Base-by-base conservation (phyloP, 352 stramenopile genomes). In the Blastocystis sp. region DNA sequence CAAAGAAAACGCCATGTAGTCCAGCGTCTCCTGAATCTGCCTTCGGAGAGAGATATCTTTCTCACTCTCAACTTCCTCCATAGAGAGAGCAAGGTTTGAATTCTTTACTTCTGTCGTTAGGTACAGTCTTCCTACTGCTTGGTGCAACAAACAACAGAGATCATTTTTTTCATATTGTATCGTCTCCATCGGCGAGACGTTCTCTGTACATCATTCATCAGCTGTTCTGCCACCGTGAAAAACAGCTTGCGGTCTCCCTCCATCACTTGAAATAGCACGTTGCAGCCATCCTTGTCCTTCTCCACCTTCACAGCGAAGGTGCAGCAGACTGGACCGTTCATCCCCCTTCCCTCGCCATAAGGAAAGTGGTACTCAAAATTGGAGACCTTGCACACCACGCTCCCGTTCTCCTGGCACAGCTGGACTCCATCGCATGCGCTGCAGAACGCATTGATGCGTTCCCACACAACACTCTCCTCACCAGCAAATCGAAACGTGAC, bases 1-100 rank as follows among this genome's bases (percentile, higher is more conserved):
- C n/a, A 56, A 64, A 24, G 73, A 20, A 47, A 85, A 85, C 3
- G 73, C 34, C 73, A 85, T 85, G 73, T 85, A 85, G 37, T 68
- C 53, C 54, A 85, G 5, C 16, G 53, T 68, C 45, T 85, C 73
- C n/a, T 65, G 24, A 68, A 85, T 85, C 20, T 24, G 11, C 39
- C 53, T 37, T 53, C 50, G 24, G 5, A 85, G 39, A 45, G 47
- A 3, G 16, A 13, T 13, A 59, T 59, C 50, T n/a, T 59, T 59
- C 20, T 59, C 50, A 59, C 50, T 59, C 50, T 59, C 50, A 59
- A n/a, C 50, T n/a, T 13, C 2, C 11, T 59, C 20, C 50, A 59
- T 59, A 13, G 50, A 59, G 20, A 59, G 20, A 59, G 50, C 50
- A 13, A 59, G 50, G 50, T 34, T 34, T 34, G 30, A 34, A 34